These are phyloP conservation scores for Brassica balearica DNA, from an alignment of 441 rosid species.

Conservation along the genomic window DNA sequence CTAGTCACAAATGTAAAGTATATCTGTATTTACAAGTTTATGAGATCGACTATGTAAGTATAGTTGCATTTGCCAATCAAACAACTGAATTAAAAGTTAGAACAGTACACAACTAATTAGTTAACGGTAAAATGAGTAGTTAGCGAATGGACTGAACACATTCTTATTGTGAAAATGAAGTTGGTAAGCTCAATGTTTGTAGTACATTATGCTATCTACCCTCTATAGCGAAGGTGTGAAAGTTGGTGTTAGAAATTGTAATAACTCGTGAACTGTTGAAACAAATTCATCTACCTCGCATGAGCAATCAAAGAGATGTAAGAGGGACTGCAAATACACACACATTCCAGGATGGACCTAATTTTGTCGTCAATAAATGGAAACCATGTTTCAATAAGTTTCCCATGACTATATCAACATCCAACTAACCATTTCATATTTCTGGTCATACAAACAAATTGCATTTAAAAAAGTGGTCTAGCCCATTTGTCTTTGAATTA, in stretches of 20 bases:
- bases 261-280: not conserved
- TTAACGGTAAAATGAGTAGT: not conserved
- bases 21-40: not conserved
- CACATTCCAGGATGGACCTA: conserved; percentile 32
- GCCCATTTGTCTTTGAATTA: not conserved
- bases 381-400: conserved; percentile 17
- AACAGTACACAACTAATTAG: not conserved
- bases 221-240: not conserved
- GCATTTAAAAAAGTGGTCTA: not conserved
- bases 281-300: conserved; percentile 1
- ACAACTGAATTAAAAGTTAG: not conserved
- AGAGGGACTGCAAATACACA: not conserved
- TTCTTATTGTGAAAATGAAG: not conserved
- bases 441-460: not conserved
- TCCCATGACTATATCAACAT: conserved; percentile 25
- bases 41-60: not conserved
- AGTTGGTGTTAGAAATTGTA: not conserved
- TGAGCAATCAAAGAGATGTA: conserved; percentile 19
- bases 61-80: not conserved
- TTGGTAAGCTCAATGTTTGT: conserved; percentile 9
- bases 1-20: not conserved
- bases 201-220: conserved; percentile 4
- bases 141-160: conserved; percentile 7
- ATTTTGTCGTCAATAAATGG: conserved; percentile 28
- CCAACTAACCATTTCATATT: conserved; percentile 22